Evolutionary conservation across 2,329 filamentous ascomycete species (phyloP).

Genomic region (Xylogone sp.): DNA sequence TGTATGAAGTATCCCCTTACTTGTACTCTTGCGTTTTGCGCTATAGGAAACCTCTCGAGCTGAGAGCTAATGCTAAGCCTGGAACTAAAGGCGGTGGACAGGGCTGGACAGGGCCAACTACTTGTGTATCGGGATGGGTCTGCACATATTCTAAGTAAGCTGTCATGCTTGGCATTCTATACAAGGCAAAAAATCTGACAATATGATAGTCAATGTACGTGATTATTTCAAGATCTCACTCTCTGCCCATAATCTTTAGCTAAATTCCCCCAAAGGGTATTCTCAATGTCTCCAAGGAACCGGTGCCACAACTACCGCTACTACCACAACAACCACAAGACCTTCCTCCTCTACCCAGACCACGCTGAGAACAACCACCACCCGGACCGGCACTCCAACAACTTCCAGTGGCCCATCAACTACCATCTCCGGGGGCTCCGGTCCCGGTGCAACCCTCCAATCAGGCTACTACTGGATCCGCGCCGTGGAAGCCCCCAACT

Average conservation of each 20-base stretch:
- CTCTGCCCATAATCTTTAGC: neutral
- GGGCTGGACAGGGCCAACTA: conserved; percentile 18
- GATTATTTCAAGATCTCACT: neutral
- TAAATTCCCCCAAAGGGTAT: conserved; percentile 20
- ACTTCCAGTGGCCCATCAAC: conserved; percentile 10
- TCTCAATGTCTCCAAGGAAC: conserved; percentile 37
- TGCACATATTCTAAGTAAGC: conserved; percentile 24
- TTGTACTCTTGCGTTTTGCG: neutral
- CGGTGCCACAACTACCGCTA: conserved; percentile 10
- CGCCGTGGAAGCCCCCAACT: conserved; percentile 53
- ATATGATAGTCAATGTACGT: conserved; percentile 10
- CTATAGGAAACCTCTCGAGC: neutral
- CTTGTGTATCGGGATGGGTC: conserved; percentile 20
- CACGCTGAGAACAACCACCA: conserved; percentile 13
- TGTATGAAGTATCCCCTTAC: conserved; percentile 11
- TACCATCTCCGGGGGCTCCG: conserved; percentile 14
- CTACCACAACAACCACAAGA: conserved; percentile 4
- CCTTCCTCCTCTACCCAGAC: conserved; percentile 13
- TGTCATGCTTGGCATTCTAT: neutral
- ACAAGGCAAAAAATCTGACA: neutral
- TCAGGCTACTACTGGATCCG: conserved; percentile 49
- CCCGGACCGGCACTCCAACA: conserved; percentile 2
- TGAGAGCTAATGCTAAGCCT: too few species aligned
- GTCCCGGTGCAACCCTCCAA: conserved; percentile 43
- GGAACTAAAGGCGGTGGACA: conserved; percentile 19